Conservation (phyloP, 2,329 filamentous ascomycete species). For the Clathrospora elynae region DNA sequence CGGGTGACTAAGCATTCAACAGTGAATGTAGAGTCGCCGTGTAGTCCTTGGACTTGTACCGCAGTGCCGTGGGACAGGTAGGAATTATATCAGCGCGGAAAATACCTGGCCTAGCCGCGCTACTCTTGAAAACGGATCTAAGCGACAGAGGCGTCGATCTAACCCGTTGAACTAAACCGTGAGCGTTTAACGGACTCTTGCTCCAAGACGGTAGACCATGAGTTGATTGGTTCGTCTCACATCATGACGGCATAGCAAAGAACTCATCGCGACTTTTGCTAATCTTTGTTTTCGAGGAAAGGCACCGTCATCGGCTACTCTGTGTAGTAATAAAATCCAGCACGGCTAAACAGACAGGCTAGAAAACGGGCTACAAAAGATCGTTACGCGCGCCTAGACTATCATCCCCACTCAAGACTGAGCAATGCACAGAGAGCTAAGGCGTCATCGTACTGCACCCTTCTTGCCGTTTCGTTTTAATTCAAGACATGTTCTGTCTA, state of each 20-base stretch:
- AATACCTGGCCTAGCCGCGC: slow-evolving; percentile 4
- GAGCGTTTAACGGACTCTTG: slow-evolving; percentile 10
- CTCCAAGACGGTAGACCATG: slow-evolving; percentile 16
- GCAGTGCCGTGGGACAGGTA: slow-evolving; percentile 13
- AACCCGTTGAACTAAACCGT: slow-evolving; percentile 6
- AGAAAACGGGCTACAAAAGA: slow-evolving; percentile 1
- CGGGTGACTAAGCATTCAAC: slow-evolving; percentile 13
- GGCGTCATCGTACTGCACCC: slow-evolving; percentile 12
- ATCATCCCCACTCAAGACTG: slow-evolving; percentile 8
- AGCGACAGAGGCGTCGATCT: slow-evolving; percentile 20
- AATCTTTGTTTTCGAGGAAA: slow-evolving; percentile 3
- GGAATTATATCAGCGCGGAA: slow-evolving; percentile 19
- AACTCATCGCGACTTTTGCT: slow-evolving; percentile 5
- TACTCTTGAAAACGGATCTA: slow-evolving; percentile 26
- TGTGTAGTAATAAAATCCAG: slow-evolving; percentile 7
- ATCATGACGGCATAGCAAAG: slow-evolving; percentile 10
- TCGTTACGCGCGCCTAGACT: slow-evolving; percentile 5
- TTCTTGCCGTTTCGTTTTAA: slow-evolving; percentile 7
- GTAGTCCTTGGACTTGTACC: slow-evolving; percentile 1
- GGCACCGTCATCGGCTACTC: slow-evolving; percentile 7
- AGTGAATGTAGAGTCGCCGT: slow-evolving; percentile 5
- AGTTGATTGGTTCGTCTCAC: slow-evolving; percentile 8
- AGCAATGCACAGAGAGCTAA: slow-evolving; percentile 7
- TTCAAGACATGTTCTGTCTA: neutral
- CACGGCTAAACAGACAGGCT: slow-evolving; percentile 4